Percentiles rank a stretch among this genome's conserved stretches.
phyloP scores from a whole-genome alignment of 192 early-diverging fungal genomes.

The Coemansia sp. region DNA sequence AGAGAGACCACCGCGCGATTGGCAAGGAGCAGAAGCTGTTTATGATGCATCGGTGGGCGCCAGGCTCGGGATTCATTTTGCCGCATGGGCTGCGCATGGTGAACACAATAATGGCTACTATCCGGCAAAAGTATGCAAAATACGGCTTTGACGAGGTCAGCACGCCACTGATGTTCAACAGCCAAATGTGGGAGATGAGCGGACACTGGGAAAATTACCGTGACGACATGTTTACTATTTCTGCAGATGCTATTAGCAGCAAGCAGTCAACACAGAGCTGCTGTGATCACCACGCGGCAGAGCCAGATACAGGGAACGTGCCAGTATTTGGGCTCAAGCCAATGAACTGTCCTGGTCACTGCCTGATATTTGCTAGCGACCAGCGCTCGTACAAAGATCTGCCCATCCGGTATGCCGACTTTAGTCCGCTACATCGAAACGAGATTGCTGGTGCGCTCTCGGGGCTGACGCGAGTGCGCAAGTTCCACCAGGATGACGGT shows the following conservation, averaged over 20 bases:
- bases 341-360: constrained; percentile 98
- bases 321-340: constrained; percentile 86
- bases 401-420: constrained; percentile 87
- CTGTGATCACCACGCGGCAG: constrained; percentile 26
- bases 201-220: constrained; percentile 97
- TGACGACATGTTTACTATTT: constrained; percentile 85
- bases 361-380: constrained; percentile 80
- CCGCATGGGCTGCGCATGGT: constrained; percentile 82
- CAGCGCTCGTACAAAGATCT: constrained; percentile 84
- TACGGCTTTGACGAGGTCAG: constrained; percentile 88
- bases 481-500: constrained; percentile 97
- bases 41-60: constrained; percentile 67
- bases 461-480: constrained; percentile 86
- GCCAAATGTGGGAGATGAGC: constrained; percentile 86
- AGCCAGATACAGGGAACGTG: neutral
- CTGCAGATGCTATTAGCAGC: constrained; percentile 11
- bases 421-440: constrained; percentile 91
- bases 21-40: constrained; percentile 71
- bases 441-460: constrained; percentile 87
- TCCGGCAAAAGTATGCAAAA: constrained; percentile 72
- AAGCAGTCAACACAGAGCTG: constrained; percentile 9
- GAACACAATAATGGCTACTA: constrained; percentile 69
- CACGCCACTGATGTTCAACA: constrained; percentile 90
- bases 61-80: constrained; percentile 74
- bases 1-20: constrained; percentile 68